Evolutionary conservation across 2,329 filamentous ascomycete species (phyloP).

Genomic region (Chaetoscypha palmicola): DNA sequence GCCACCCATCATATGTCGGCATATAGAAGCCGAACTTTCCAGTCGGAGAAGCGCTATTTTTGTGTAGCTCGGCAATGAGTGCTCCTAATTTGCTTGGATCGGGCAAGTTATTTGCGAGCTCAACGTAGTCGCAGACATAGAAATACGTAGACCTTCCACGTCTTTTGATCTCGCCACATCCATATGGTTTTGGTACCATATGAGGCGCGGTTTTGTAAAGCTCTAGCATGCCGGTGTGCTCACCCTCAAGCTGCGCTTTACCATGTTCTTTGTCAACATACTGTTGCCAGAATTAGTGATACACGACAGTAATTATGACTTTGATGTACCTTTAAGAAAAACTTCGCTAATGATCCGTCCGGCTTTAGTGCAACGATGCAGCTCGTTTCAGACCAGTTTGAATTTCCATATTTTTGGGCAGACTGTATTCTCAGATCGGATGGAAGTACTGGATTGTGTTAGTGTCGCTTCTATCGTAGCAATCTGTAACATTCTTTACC

Average conservation of each 20-base stretch:
- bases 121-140: constrained; percentile 24
- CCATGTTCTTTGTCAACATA: constrained; percentile 4
- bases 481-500: no score
- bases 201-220: constrained; percentile 4
- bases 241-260: constrained; percentile 6
- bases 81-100: constrained; percentile 19
- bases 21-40: constrained; percentile 28
- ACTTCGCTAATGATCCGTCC: constrained; percentile 17
- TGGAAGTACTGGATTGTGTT: constrained; percentile 3
- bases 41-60: constrained; percentile 19
- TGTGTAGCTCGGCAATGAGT: constrained; percentile 23
- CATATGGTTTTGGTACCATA: constrained; percentile 9
- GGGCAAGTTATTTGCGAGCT: constrained; percentile 19
- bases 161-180: constrained; percentile 8
- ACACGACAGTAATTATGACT: background rate
- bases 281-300: constrained; percentile 19
- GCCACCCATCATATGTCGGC: constrained; percentile 22
- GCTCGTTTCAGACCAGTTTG: constrained; percentile 32
- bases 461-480: background rate
- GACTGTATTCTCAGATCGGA: constrained; percentile 1
- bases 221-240: constrained; percentile 6
- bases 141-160: constrained; percentile 16
- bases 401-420: constrained; percentile 25
- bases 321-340: constrained; percentile 26
- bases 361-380: constrained; percentile 25